Percentiles rank a stretch among this genome's conserved stretches.
Evolutionary conservation across 1,139 yeast genomes (phyloP).

Genomic region (Debaryomycetaceae sp.): DNA sequence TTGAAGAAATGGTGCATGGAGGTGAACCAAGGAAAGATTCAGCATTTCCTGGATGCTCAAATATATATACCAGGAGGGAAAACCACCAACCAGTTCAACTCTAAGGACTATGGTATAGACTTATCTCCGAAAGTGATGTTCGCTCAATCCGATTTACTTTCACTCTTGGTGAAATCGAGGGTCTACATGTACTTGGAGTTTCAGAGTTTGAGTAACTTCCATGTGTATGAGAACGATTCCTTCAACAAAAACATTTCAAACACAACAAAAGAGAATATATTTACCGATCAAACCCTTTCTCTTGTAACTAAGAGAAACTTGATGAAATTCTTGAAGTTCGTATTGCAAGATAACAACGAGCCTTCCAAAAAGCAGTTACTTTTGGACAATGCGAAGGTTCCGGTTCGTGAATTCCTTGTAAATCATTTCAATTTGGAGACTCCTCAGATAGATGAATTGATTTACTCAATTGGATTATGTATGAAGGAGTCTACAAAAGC

Average conservation of each 20-base stretch:
- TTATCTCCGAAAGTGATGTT: constrained; percentile 85
- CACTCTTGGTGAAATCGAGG: constrained; percentile 74
- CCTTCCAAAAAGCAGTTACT: constrained; percentile 47
- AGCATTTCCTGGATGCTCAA: constrained; percentile 57
- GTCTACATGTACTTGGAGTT: constrained; percentile 91
- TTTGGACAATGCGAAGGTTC: constrained; percentile 50
- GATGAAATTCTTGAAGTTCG: constrained; percentile 92
- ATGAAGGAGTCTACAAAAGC: constrained; percentile 58
- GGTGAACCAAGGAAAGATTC: constrained; percentile 52
- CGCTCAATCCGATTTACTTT: constrained; percentile 80
- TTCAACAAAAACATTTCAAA: constrained; percentile 75
- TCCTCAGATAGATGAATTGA: constrained; percentile 77
- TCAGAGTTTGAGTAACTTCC: constrained; percentile 84
- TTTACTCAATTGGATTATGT: constrained; percentile 82
- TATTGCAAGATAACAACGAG: constrained; percentile 62
- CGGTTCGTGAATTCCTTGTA: constrained; percentile 57
- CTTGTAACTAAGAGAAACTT: constrained; percentile 75
- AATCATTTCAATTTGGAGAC: constrained; percentile 66
- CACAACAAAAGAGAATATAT: constrained; percentile 83
- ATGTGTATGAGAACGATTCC: constrained; percentile 85
- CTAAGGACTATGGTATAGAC: constrained; percentile 83
- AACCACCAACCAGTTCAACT: constrained; percentile 43
- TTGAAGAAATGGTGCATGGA: constrained; percentile 74
- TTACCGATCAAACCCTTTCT: constrained; percentile 80
- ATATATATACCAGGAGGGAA: constrained; percentile 66